phyloP scores from a whole-genome alignment of 805 yeast species.

The Zygoascus ofunaensis region DNA sequence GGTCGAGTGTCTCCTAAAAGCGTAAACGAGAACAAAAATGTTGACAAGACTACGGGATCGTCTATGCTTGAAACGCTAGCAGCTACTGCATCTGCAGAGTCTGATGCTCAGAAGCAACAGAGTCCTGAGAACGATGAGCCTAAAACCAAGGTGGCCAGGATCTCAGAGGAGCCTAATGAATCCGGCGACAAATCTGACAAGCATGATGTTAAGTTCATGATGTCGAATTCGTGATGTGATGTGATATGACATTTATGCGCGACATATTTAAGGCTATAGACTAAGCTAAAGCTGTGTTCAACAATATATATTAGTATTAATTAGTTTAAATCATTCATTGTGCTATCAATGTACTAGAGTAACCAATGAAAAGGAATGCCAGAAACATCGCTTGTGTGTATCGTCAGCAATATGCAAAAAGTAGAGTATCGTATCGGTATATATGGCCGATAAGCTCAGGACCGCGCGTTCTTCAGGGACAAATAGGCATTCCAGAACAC shows the following conservation, averaged over 20 bases:
- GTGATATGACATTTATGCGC: too few species aligned
- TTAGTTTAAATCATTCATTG: too few species aligned
- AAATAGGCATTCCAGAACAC: conserved; percentile 92
- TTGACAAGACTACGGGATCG: conserved; percentile 9
- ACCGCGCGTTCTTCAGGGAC: conserved; percentile 26
- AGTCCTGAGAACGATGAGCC: background rate
- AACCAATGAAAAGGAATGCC: too few species aligned
- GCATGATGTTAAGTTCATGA: conserved; percentile 20
- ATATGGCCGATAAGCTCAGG: too few species aligned
- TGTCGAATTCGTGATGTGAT: conserved; percentile 6
- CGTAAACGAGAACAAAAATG: conserved; percentile 3
- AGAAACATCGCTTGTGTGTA: too few species aligned
- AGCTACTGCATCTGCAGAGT: conserved; percentile 11
- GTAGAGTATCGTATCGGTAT: too few species aligned
- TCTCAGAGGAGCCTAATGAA: background rate
- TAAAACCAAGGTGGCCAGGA: background rate
- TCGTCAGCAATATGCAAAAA: too few species aligned
- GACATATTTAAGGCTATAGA: too few species aligned
- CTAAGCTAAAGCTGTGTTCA: too few species aligned
- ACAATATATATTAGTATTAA: too few species aligned
- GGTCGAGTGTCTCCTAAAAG: background rate
- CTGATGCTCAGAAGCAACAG: conserved; percentile 8
- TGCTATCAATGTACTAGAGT: too few species aligned
- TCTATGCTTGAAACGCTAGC: conserved; percentile 13
- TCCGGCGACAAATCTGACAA: conserved; percentile 12